Conservation (phyloP, 2,329 filamentous ascomycete genomes). For the Claviceps cyperi region DNA sequence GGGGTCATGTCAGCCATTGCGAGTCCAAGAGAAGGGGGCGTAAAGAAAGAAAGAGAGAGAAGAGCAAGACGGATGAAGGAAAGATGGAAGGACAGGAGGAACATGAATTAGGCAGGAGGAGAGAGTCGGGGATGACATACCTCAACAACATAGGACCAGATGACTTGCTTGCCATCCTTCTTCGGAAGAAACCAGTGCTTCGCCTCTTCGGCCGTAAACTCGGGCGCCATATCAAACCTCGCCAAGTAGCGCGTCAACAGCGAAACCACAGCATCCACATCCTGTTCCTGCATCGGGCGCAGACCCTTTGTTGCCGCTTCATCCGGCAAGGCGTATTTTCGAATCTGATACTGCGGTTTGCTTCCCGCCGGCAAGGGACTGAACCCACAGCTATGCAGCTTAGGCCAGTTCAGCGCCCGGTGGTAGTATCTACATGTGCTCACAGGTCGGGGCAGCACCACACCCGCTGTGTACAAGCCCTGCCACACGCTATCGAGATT, state of each 20-base stretch:
- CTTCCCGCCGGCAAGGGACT: conserved; percentile 72
- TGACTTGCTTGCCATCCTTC: conserved; percentile 55
- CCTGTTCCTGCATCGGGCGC: conserved; percentile 64
- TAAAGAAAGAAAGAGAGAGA: no score
- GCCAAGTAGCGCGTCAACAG: conserved; percentile 65
- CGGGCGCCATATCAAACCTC: conserved; percentile 72
- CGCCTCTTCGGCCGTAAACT: conserved; percentile 67
- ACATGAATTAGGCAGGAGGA: no score
- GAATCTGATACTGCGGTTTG: conserved; percentile 72
- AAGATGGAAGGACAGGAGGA: no score
- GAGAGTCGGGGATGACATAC: conserved; percentile 21
- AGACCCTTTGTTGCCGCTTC: conserved; percentile 59
- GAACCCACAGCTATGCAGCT: conserved; percentile 89
- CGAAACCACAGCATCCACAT: conserved; percentile 60
- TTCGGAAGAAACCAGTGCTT: conserved; percentile 76
- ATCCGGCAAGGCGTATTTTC: conserved; percentile 72
- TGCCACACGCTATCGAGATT: conserved; percentile 81
- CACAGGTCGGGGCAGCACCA: conserved; percentile 80
- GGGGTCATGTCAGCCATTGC: no score
- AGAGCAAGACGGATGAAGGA: no score
- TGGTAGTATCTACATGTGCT: conserved; percentile 94
- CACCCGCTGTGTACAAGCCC: conserved; percentile 88
- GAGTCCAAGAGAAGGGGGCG: no score
- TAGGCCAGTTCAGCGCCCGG: conserved; percentile 86
- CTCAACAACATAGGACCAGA: conserved; percentile 90